phyloP scores from a whole-genome alignment of 805 yeast genomes.

The Ogataea sp. region DNA sequence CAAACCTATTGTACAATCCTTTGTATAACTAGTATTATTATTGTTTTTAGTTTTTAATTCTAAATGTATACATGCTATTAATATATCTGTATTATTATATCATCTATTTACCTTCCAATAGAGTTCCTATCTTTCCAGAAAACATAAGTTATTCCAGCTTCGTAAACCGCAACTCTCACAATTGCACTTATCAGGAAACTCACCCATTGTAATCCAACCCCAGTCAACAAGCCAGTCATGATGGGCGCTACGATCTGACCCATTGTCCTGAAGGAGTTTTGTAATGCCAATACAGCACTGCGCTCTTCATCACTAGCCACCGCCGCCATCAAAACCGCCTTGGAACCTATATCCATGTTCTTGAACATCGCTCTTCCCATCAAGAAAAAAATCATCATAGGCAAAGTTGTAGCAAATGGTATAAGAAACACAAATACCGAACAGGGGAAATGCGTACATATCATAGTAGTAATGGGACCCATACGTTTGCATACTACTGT shows the following conservation, averaged over 20 bases:
- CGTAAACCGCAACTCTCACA: slow-evolving; percentile 30
- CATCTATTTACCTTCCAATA: not conserved
- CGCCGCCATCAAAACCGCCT: slow-evolving; percentile 37
- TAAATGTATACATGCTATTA: not conserved
- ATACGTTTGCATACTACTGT: slow-evolving; percentile 33
- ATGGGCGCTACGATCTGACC: slow-evolving; percentile 36
- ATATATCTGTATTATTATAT: slow-evolving; percentile 6
- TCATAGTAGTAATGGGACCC: slow-evolving; percentile 39
- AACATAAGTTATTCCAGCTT: slow-evolving; percentile 27
- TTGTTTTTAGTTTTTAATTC: not conserved
- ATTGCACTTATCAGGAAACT: slow-evolving; percentile 34
- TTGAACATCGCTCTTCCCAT: slow-evolving; percentile 31
- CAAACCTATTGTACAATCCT: slow-evolving; percentile 10
- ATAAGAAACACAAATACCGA: slow-evolving; percentile 30
- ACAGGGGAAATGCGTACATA: slow-evolving; percentile 35
- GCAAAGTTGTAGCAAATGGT: slow-evolving; percentile 29
- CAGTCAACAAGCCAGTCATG: slow-evolving; percentile 31
- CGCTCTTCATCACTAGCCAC: slow-evolving; percentile 31
- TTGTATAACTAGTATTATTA: slow-evolving; percentile 1
- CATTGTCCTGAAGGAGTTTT: slow-evolving; percentile 34
- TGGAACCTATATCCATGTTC: slow-evolving; percentile 41
- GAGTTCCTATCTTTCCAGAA: slow-evolving; percentile 20
- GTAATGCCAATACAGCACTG: slow-evolving; percentile 36
- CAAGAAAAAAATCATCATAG: slow-evolving; percentile 23
- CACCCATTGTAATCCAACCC: slow-evolving; percentile 30